phyloP scores from a whole-genome alignment of 1,284 basidiomycete genomes.

The Kwoniella shivajii region DNA sequence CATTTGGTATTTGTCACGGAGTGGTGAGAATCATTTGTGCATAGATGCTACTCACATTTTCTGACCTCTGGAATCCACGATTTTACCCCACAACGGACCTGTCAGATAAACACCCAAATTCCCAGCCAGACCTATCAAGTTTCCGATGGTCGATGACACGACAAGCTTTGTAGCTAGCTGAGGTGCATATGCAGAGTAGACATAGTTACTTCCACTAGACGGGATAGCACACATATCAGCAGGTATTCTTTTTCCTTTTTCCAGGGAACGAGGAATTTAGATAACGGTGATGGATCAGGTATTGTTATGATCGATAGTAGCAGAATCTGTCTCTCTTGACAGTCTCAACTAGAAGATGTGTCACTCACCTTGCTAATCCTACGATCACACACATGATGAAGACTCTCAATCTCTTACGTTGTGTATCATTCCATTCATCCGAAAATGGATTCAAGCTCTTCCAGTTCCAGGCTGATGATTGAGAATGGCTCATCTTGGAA shows the following conservation, averaged over 20 bases:
- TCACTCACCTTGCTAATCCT: conserved; percentile 31
- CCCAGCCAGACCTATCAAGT: conserved; percentile 63
- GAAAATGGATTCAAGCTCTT: conserved; percentile 10
- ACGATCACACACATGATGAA: conserved; percentile 18
- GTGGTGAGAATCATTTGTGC: too few relatives aligned
- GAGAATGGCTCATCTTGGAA: background rate
- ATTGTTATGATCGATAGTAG: background rate
- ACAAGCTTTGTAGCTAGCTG: conserved; percentile 71
- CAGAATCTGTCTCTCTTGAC: background rate
- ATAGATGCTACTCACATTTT: conserved; percentile 58
- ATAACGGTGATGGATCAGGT: background rate
- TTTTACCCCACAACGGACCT: conserved; percentile 61
- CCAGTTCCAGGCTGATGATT: background rate
- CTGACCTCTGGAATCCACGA: conserved; percentile 68
- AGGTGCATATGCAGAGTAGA: conserved; percentile 70
- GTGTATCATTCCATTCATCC: conserved; percentile 6
- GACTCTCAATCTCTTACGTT: conserved; percentile 12
- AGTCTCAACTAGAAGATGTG: background rate
- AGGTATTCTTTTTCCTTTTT: too few relatives aligned
- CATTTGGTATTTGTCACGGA: too few relatives aligned
- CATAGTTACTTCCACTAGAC: conserved; percentile 26
- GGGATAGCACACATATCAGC: background rate
- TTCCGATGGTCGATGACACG: conserved; percentile 72
- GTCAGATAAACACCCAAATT: conserved; percentile 52
- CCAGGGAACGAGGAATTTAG: too few relatives aligned